Conservation (phyloP, 805 yeast species). For the Suhomyces sp. region DNA sequence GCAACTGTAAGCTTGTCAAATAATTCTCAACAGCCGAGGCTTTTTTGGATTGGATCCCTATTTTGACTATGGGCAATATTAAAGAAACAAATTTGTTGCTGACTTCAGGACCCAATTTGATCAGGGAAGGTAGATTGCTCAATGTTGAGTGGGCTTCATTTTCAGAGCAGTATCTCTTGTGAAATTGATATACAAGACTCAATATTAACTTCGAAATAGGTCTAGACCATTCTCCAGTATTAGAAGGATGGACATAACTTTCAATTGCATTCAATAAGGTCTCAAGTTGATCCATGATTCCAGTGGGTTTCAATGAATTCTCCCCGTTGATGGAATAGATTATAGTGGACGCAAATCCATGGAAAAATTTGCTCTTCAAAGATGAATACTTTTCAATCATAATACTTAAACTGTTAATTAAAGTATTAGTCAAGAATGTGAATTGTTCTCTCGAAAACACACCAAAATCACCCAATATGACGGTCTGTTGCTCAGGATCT, state of each 20-base stretch:
- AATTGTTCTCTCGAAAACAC: conserved; percentile 64
- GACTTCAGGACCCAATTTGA: conserved; percentile 37
- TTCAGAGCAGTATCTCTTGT: conserved; percentile 56
- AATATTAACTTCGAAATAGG: conserved; percentile 65
- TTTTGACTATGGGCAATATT: conserved; percentile 54
- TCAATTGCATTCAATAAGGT: conserved; percentile 66
- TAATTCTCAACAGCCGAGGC: conserved; percentile 55
- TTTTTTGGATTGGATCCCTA: conserved; percentile 80
- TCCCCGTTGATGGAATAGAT: conserved; percentile 63
- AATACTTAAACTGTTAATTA: conserved; percentile 46
- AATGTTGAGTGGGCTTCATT: conserved; percentile 31
- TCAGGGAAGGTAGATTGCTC: conserved; percentile 23
- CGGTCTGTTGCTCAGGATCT: conserved; percentile 16
- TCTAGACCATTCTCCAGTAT: conserved; percentile 84
- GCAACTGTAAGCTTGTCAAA: conserved; percentile 56
- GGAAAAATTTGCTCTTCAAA: conserved; percentile 38
- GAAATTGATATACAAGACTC: conserved; percentile 58
- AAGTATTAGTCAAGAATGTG: conserved; percentile 54
- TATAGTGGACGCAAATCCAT: conserved; percentile 46
- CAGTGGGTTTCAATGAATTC: conserved; percentile 36
- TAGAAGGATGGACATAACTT: conserved; percentile 90
- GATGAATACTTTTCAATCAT: conserved; percentile 49
- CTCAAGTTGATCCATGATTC: conserved; percentile 52
- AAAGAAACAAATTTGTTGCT: conserved; percentile 46
- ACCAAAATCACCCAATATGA: conserved; percentile 54